Evolutionary conservation across 441 rosid genomes (phyloP).

Genomic region (Syzygium malaccense): DNA sequence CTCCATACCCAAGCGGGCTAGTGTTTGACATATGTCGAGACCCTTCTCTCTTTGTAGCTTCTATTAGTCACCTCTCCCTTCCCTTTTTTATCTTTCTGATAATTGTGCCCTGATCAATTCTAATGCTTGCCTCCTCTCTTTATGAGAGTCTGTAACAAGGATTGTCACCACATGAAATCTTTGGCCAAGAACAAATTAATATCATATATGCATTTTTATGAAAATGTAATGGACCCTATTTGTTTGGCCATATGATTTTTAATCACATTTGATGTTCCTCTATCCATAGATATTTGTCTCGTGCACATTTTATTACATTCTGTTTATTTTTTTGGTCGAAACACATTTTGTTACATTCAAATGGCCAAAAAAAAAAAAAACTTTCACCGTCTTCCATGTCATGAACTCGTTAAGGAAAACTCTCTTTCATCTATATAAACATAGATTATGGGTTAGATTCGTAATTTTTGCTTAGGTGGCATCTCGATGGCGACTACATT

Average conservation of each 20-base stretch:
- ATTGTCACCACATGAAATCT: background rate
- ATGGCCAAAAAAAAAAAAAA: no score
- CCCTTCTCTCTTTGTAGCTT: background rate
- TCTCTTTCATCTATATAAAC: background rate
- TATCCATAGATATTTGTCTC: no score
- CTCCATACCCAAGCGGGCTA: background rate
- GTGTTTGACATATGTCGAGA: background rate
- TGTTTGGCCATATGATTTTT: background rate
- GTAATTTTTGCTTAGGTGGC: no score
- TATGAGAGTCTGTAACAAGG: no score
- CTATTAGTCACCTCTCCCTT: background rate
- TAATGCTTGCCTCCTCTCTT: no score
- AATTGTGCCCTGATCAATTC: no score
- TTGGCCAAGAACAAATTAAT: background rate
- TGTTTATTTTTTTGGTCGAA: no score
- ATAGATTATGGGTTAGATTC: background rate
- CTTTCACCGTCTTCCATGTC: background rate
- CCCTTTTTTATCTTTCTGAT: no score
- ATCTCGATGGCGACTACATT: no score
- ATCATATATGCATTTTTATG: background rate
- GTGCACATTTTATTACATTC: no score
- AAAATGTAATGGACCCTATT: background rate
- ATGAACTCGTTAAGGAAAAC: background rate
- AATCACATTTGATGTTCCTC: no score
- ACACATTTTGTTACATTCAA: no score